Evolutionary conservation across 2,329 filamentous ascomycete species (phyloP), one percentile per base, ranked within the genome.

Genomic region (Phialophora chinensis): DNA sequence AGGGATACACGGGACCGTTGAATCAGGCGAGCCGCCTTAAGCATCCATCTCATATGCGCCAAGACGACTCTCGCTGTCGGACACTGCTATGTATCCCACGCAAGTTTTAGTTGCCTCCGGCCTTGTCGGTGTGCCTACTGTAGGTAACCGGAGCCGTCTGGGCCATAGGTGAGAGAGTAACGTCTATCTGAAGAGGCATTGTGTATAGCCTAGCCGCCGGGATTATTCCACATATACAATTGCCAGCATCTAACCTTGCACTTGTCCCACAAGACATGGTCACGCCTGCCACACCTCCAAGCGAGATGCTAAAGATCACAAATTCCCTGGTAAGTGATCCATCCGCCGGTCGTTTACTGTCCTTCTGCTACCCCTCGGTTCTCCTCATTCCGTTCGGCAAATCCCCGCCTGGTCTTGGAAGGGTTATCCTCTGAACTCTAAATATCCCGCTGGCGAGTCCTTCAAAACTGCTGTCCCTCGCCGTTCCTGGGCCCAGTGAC

Each of bases 321-420:
- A 8, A 44, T 44, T 1, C 1, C 17, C 14, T 44, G 17, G 38
- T n/a, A 44, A n/a, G 38, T 44, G 6, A 44, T 44, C 14, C 38
- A 44, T n/a, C 49, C 6, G 14, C 5, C 23, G 47, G 17, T 25
- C 23, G 31, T 54, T 29, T 44, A 6, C 50, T 17, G 42, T 52
- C 20, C 29, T 12, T 33, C 12, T 31, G 54, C 17, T 62, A 55
- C 33, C 50, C 60, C 60, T 56, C 60, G 60, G 49, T 55, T 62
- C 60, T 62, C 60, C 60, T 62, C 60, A 55, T 44, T 33, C 49
- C 4, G 35, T 14, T 23, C 10, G 49, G 49, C 27, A 7, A 35
- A 25, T 55, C 33, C 50, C 60, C 49, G 20, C 44, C 42, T 20
- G 6, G 20, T 14, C 6, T 23, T 47, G 17, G 29, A 20, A 35